Percentiles rank a stretch among this genome's conserved stretches.
These are phyloP conservation scores for Yamadazyma phyllophila DNA, from an alignment of 805 yeast genomes.

Conservation along the genomic window DNA sequence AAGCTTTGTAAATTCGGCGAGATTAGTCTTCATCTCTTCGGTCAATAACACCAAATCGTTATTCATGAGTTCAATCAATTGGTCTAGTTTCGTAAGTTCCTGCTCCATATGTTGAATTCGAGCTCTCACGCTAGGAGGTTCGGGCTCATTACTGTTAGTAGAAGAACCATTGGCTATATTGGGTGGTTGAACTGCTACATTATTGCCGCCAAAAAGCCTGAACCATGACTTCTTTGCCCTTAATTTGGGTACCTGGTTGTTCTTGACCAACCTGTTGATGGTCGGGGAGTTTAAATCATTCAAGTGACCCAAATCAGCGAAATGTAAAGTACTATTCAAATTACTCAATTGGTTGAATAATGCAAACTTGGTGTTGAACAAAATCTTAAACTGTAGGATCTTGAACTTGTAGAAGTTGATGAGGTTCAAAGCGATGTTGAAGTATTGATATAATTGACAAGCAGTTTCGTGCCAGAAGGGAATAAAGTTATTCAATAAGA, in stretches of 20 bases:
- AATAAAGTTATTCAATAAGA: slow-evolving; percentile 34
- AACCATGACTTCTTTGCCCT: slow-evolving; percentile 38
- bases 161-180: too few species aligned
- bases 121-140: slow-evolving; percentile 3
- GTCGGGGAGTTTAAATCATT: slow-evolving; percentile 40
- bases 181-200: not conserved
- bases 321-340: slow-evolving; percentile 19
- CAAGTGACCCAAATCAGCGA: slow-evolving; percentile 22
- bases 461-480: slow-evolving; percentile 52
- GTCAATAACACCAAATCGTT: slow-evolving; percentile 46
- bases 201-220: slow-evolving; percentile 38
- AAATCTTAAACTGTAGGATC: slow-evolving; percentile 46
- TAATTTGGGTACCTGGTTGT: slow-evolving; percentile 21
- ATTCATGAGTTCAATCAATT: slow-evolving; percentile 43
- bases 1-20: slow-evolving; percentile 32
- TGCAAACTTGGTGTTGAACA: slow-evolving; percentile 38
- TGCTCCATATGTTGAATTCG: slow-evolving; percentile 36
- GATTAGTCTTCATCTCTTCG: slow-evolving; percentile 39
- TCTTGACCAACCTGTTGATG: slow-evolving; percentile 34
- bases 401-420: slow-evolving; percentile 51
- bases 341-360: slow-evolving; percentile 37
- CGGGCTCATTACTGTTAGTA: not conserved
- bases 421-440: slow-evolving; percentile 42
- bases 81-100: slow-evolving; percentile 46
- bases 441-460: slow-evolving; percentile 46